A percentile compares a stretch with the other conserved stretches of the same genome.
These are phyloP conservation scores for Zygosaccharomyces sapae DNA, from an alignment of 1,139 yeast species.

Conservation along the genomic window DNA sequence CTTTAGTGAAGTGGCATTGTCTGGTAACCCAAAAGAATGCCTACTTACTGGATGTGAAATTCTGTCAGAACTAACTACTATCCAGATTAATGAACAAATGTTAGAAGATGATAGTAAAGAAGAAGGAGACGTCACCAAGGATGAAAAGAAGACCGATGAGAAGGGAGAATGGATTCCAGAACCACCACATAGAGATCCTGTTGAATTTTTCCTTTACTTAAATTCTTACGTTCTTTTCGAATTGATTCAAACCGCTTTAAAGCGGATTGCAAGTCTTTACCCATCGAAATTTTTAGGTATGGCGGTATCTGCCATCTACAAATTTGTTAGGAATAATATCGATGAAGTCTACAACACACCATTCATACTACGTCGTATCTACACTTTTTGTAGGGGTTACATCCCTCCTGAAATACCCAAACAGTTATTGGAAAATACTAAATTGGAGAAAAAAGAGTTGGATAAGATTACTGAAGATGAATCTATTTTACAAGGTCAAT, in stretches of 20 bases:
- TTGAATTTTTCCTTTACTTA: slow-evolving; percentile 35
- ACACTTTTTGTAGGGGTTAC: slow-evolving; percentile 67
- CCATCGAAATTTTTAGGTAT: slow-evolving; percentile 77
- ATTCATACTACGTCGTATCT: slow-evolving; percentile 60
- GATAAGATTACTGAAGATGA: slow-evolving; percentile 45
- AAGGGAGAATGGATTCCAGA: not conserved
- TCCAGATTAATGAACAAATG: slow-evolving; percentile 8
- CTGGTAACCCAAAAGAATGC: slow-evolving; percentile 77
- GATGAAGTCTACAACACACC: slow-evolving; percentile 38
- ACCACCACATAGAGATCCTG: slow-evolving; percentile 17
- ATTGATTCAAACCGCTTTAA: slow-evolving; percentile 51
- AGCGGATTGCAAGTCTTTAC: slow-evolving; percentile 46
- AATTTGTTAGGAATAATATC: slow-evolving; percentile 46
- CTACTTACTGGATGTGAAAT: slow-evolving; percentile 66
- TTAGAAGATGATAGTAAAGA: slow-evolving; percentile 25
- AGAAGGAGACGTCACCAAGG: slow-evolving; percentile 8
- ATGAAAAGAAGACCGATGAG: not conserved
- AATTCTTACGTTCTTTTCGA: slow-evolving; percentile 65
- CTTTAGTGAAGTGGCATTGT: slow-evolving; percentile 55
- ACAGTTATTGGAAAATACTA: slow-evolving; percentile 18
- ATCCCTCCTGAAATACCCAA: slow-evolving; percentile 43
- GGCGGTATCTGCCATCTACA: slow-evolving; percentile 54
- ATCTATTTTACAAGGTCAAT: slow-evolving; percentile 43
- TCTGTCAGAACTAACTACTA: slow-evolving; percentile 39
- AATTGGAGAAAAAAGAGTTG: slow-evolving; percentile 40